phyloP scores from a whole-genome alignment of 352 stramenopile genomes.

The Thalassiosira livingstoniorum region DNA sequence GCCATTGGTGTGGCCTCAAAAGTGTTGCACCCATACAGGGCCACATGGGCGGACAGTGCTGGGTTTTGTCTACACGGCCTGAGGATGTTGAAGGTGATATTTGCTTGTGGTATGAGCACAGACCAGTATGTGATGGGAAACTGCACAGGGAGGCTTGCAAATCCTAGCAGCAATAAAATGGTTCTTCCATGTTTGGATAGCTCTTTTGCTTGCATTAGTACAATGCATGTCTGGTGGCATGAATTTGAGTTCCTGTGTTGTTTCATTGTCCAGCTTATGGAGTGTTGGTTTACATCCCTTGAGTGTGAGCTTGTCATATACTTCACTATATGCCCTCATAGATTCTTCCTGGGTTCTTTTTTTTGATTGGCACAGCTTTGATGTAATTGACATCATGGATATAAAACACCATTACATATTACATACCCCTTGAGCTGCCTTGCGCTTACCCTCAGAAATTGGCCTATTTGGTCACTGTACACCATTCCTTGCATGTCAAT shows the following conservation, averaged over 20 bases:
- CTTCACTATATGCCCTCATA: background rate
- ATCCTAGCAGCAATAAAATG: conserved; percentile 47
- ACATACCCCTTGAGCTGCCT: background rate
- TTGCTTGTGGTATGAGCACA: background rate
- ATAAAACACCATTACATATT: background rate
- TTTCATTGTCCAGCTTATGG: conserved; percentile 53
- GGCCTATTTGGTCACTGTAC: conserved; percentile 22
- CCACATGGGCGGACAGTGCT: background rate
- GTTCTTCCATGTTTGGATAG: conserved; percentile 65
- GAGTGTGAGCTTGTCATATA: no score
- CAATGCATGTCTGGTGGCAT: conserved; percentile 52
- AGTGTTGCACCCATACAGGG: conserved; percentile 3
- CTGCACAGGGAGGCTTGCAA: background rate
- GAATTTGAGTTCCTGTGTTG: conserved; percentile 22
- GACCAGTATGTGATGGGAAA: conserved; percentile 13
- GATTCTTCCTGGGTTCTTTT: background rate
- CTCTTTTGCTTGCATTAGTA: conserved; percentile 46
- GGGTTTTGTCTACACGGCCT: background rate
- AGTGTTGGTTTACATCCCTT: conserved; percentile 15
- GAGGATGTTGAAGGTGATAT: conserved; percentile 18
- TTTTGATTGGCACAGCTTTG: conserved; percentile 19
- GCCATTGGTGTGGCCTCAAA: background rate
- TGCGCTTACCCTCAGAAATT: background rate
- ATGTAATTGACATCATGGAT: conserved; percentile 8
- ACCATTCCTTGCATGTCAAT: no score